Percentiles rank a stretch among this genome's conserved stretches.
phyloP scores from a whole-genome alignment of 1,139 yeast species.

The Sugiyamaella paludigena region DNA sequence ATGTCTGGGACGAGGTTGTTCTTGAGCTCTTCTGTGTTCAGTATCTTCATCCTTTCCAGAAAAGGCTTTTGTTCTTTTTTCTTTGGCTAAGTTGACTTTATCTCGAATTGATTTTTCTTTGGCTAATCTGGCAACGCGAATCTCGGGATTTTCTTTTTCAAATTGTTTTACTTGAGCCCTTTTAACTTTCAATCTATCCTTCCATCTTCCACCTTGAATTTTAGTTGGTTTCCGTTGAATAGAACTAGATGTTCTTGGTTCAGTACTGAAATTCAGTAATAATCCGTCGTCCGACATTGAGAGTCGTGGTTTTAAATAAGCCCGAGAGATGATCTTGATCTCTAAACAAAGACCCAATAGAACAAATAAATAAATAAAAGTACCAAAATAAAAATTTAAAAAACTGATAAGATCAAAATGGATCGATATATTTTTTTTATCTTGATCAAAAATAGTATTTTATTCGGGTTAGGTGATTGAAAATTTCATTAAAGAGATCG shows the following conservation, averaged over 20 bases:
- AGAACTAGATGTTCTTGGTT: slow-evolving; percentile 28
- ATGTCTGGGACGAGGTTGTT: neutral
- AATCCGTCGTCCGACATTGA: slow-evolving; percentile 54
- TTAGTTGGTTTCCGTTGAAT: slow-evolving; percentile 11
- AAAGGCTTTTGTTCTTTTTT: neutral
- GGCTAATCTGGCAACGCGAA: slow-evolving; percentile 7
- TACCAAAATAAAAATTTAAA: too few relatives aligned
- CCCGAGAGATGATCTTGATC: too few relatives aligned
- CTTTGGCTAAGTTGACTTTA: slow-evolving; percentile 3
- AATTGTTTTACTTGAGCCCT: slow-evolving; percentile 27
- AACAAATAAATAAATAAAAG: too few relatives aligned
- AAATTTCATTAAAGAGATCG: too few relatives aligned
- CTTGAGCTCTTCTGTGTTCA: slow-evolving; percentile 3
- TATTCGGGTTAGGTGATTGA: too few relatives aligned
- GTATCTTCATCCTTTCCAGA: neutral
- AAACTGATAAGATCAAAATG: too few relatives aligned
- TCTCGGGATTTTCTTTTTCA: slow-evolving; percentile 13
- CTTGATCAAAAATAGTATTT: too few relatives aligned
- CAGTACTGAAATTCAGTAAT: slow-evolving; percentile 59
- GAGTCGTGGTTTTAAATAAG: too few relatives aligned
- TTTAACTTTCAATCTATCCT: slow-evolving; percentile 59
- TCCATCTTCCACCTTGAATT: slow-evolving; percentile 74
- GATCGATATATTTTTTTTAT: too few relatives aligned
- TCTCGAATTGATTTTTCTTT: slow-evolving; percentile 4
- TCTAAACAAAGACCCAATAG: neutral